Base-by-base conservation (phyloP, 305 asterid species). In the Rubia peregrina region DNA sequence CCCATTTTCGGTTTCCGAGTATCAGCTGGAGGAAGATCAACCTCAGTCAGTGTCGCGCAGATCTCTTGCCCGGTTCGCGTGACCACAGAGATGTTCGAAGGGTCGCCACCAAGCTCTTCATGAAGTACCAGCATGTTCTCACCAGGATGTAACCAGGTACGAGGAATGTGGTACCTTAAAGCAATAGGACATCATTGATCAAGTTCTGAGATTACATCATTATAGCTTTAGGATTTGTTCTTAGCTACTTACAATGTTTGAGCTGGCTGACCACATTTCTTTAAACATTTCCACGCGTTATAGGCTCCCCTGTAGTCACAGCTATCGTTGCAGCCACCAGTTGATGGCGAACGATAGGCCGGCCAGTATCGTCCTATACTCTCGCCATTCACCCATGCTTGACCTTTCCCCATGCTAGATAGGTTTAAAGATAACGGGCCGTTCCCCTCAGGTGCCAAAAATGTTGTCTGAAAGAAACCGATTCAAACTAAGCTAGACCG, bases 231-330 rank as follows among this genome's bases (percentile, higher is more conserved):
- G 30, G 12, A 10, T 21, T 13, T 9, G 6, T 66, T 57, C 63
- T 24, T 62, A 0, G 49, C 8, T 40, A 56, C 92, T 84, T 79
- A 90, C 96, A 84, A 72, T 69, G 74, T 82, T 82, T 90, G 96
- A 75, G 96, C 87, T 19, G 96, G 93, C 75, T 90, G 90, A 46
- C 93, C 91, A 64, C 97, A 90, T 56, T 82, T 84, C 77, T 84
- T 90, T 62, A 85, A 51, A 81, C 97, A 90, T 78, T 87, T 86
- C 61, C 76, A 79, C 30, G 93, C 73, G 71, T 87, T 81, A 62
- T 88, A 85, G 71, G 85, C 57, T 82, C 96, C 97, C 80, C 93
- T 83, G 62, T 88, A 90, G 80, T 90, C 95, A 60, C 96, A 90
- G 9, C 71, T 79, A 44, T 83, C 79, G 9, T 88, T 81, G 83